Evolutionary conservation across 306 rosid species (phyloP), one percentile per base, ranked within the genome.

Genomic region (Canavalia ensiformis): DNA sequence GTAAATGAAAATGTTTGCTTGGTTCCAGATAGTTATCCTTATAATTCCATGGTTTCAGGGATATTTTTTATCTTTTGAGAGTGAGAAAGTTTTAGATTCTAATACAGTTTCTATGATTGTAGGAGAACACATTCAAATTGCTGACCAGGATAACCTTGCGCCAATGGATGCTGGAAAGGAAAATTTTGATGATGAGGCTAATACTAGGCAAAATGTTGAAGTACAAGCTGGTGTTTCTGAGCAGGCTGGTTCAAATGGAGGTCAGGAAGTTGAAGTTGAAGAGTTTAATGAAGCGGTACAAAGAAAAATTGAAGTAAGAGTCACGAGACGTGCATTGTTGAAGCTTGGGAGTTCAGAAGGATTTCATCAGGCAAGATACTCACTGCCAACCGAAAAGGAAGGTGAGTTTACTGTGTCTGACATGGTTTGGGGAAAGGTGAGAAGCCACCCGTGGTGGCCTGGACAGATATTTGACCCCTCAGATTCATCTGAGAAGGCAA

Each of bases 361-460:
- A 74, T 76, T 68, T 75, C 66, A 74, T 78, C 88, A 80, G 69
- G 86, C 88, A 49, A 74, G 83, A 63, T 94, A 88, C 80, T 85
- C 64, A 47, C 82, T 91, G 84, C 97, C 90, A 56, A 75, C 37
- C 35, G 97, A 90, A 87, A 80, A 84, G 76, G 95, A 93, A 84
- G 89, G 85, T 35, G 87, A 84, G 56, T 88, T 90, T 80, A 86
- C 91, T 81, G 89, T 86, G 42, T 91, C 96, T 47, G 97, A 95
- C 86, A 85, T 95, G 84, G 99, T 95, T 65, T 95, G 99, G 99
- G 97, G 97, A 57, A 95, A 95, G 86, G 97, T 95, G 56, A 95
- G 92, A 89, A 93, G 99, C 84, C 99, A 95, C 80, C 98, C 99
- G 57, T 95, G 99, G 99, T 95, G 98, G 99, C 99, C 99, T 39